Evolutionary conservation across 352 stramenopile genomes (phyloP), one percentile per base, ranked within the genome.

Genomic region (Globisporangium viniferum): DNA sequence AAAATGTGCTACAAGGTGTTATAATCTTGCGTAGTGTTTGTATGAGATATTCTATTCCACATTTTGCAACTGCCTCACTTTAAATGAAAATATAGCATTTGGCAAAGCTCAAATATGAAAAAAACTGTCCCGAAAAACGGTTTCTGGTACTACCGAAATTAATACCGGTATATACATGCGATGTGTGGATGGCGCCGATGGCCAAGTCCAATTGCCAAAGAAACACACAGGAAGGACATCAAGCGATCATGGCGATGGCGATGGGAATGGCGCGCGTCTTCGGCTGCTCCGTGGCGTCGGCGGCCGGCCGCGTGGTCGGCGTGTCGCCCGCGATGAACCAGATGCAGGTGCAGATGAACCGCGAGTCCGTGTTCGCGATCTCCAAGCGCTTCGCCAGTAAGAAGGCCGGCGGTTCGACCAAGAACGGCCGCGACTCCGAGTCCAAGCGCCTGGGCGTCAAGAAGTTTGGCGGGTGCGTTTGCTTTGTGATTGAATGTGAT

Each of bases 401-500:
- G 82, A 99, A 99, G 76, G 93, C 96, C 5, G 97, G 95, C 36
- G 97, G 97, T 49, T 99, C 93, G 5, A 97, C 93, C n/a, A 98
- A 97, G 74, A 99, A 99, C 79, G 97, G 97, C 24, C 86, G 97
- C 61, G 97, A 99, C 77, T 99, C 96, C 18, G 84, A 95, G 71
- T 98, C 97, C 48, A 97, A 98, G 80, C 90, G 97, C 60, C 84
- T 99, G 51, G 97, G 97, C 64, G 89, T 99, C 70, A 99, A 99
- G 81, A 97, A 98, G 61, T 99, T 96, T 74, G 95, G 94, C 68
- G 94, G 92, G 84, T 94, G 67, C 71, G 77, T 72, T 22, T 46
- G 39, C 39, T 12, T 9, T 14, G 56, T 3, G 68, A 35, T 59
- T 22, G 15, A 20, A 15, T 65, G 20, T 55, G 20, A 46, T 44